Conservation (phyloP, 1,284 basidiomycete genomes). For the Trichosporon sp. region DNA sequence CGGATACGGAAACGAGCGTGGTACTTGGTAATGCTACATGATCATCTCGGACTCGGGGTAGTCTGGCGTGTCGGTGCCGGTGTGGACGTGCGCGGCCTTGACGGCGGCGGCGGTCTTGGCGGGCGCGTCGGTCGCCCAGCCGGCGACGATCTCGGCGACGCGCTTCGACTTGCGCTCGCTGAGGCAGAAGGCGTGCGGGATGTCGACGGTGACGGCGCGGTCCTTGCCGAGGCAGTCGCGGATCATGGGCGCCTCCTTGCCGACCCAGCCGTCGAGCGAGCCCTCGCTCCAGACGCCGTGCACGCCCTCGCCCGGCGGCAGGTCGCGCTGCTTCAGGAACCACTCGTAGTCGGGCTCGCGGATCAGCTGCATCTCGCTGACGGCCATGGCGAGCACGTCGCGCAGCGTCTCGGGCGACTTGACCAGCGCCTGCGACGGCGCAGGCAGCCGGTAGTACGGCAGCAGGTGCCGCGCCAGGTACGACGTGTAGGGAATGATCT, state of each 20-base stretch:
- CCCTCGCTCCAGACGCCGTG: constrained; percentile 36
- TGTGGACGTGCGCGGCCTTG: not conserved
- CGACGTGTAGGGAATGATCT: constrained; percentile 26
- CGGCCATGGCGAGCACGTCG: constrained; percentile 38
- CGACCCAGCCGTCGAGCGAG: constrained; percentile 43
- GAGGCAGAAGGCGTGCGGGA: constrained; percentile 44
- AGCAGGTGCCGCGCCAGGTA: constrained; percentile 29
- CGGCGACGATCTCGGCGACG: constrained; percentile 34
- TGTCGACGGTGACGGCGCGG: constrained; percentile 28
- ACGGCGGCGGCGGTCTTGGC: not conserved
- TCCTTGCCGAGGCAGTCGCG: constrained; percentile 30
- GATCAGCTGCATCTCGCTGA: constrained; percentile 45
- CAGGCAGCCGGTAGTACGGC: constrained; percentile 28
- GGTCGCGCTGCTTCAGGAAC: constrained; percentile 25
- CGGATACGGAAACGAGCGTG: not conserved
- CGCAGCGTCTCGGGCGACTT: constrained; percentile 34
- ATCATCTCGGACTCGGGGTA: constrained; percentile 1
- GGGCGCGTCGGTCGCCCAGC: constrained; percentile 24
- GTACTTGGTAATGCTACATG: not conserved
- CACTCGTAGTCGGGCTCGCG: constrained; percentile 38
- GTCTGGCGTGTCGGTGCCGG: not conserved
- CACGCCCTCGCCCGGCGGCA: constrained; percentile 14
- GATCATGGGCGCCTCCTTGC: constrained; percentile 38
- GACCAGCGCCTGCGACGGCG: constrained; percentile 37
- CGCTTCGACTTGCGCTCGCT: constrained; percentile 28